Evolutionary conservation across 495 filamentous ascomycete species (phyloP).

Genomic region (Hypoxylon perforatum): DNA sequence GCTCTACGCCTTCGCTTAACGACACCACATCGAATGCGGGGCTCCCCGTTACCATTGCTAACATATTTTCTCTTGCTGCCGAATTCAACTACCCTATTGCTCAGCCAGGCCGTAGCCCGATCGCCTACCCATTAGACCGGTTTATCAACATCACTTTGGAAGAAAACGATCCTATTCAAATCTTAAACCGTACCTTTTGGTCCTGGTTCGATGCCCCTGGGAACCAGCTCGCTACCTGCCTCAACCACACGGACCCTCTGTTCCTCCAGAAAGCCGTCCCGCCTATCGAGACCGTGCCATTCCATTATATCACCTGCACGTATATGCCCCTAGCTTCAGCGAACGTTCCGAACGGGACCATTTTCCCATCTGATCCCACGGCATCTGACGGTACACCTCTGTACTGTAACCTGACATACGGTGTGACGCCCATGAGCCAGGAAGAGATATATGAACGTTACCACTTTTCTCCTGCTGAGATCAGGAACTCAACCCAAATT

Average conservation of each 20-base stretch:
- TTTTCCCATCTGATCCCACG: constrained; percentile 1
- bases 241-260: constrained; percentile 3
- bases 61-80: constrained; percentile 6
- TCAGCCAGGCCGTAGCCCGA: constrained; percentile 1
- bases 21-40: background rate
- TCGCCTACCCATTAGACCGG: constrained; percentile 1
- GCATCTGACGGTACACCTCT: constrained; percentile 5
- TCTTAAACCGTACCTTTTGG: constrained; percentile 12
- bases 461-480: constrained; percentile 12
- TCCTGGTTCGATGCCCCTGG: constrained; percentile 11
- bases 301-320: constrained; percentile 16
- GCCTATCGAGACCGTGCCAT: constrained; percentile 3
- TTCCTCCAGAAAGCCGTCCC: constrained; percentile 2
- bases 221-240: background rate
- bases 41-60: background rate
- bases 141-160: constrained; percentile 2
- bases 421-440: constrained; percentile 12
- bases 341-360: constrained; percentile 14
- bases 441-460: constrained; percentile 13
- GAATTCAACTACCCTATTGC: constrained; percentile 11
- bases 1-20: constrained; percentile 9
- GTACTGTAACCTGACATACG: constrained; percentile 5
- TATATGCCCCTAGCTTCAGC: constrained; percentile 4
- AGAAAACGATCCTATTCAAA: constrained; percentile 7
- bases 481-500: constrained; percentile 20